Base-by-base conservation (phyloP, 2,329 filamentous ascomycete genomes). In the Xylariaceae sp. region DNA sequence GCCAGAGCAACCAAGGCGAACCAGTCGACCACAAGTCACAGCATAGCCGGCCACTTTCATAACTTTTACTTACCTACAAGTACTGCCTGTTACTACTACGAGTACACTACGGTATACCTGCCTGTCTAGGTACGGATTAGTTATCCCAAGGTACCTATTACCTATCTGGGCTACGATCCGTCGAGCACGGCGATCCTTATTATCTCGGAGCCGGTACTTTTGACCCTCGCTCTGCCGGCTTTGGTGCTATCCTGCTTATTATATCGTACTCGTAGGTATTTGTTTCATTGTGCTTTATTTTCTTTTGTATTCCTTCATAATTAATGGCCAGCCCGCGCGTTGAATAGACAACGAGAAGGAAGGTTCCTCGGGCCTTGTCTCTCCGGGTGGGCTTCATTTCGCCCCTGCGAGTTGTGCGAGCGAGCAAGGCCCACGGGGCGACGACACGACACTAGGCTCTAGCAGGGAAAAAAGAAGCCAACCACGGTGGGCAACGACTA, bases 291-390 rank as follows among this genome's bases (percentile, higher is more conserved):
- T 53, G 18, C 11, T 53, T 18, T n/a, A 42, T 42, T 13, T 53
- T 18, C 13, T 10, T 42, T 13, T 51, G 35, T 42, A 35, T 48
- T 55, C 42, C 53, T 52, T 58, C 53, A 57, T 54, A 50, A 56
- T 55, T 55, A 23, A 30, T 30, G 4, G 5, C 23, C 23, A 4
- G 23, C 23, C 23, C 23, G 23, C 23, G 23, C 23, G 23, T 30
- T 30, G 23, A 42, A 42, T 9, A 42, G 37, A 42, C 37, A 9
- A 42, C 13, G n/a, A 13, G 34, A 2, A 54, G 42, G 57, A 53
- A 54, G 59, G 54, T 51, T 54, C 50, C 45, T 61, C 58, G 62
- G 62, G 47, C 56, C 55, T 63, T 61, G 58, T 63, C 56, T 63
- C 60, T 63, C 62, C 62, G 62, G 55, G 23, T 30, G 23, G 62